These are phyloP conservation scores for Malus orientalis DNA, from an alignment of 306 rosid genomes.

Conservation along the genomic window DNA sequence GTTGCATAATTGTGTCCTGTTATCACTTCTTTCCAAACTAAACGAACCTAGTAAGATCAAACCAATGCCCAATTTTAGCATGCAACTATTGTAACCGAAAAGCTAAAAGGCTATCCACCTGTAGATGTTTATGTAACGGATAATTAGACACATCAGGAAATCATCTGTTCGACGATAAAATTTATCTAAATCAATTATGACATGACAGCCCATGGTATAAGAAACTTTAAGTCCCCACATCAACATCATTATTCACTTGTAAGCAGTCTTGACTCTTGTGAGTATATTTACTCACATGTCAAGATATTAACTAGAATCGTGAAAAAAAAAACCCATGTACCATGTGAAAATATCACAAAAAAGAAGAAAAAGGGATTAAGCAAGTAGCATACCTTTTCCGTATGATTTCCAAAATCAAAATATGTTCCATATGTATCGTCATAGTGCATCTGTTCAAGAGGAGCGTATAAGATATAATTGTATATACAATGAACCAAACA, in stretches of 20 bases:
- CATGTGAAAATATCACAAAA: no score
- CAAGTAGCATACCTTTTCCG: constrained; percentile 69
- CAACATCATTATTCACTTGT: neutral
- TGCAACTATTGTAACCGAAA: constrained; percentile 1
- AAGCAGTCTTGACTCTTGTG: neutral
- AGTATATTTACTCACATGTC: no score
- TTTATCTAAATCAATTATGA: neutral
- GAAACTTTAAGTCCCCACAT: neutral
- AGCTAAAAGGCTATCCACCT: neutral
- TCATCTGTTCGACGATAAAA: neutral
- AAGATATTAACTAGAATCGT: no score
- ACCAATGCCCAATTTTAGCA: neutral
- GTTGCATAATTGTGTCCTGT: constrained; percentile 35
- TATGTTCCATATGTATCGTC: constrained; percentile 65
- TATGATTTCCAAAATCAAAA: constrained; percentile 88
- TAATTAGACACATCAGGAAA: neutral
- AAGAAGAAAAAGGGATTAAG: neutral
- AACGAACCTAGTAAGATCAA: constrained; percentile 52
- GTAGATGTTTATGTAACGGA: neutral
- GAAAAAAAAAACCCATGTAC: no score
- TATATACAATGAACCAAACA: neutral
- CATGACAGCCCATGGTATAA: neutral
- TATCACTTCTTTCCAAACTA: constrained; percentile 60
- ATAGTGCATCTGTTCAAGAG: constrained; percentile 71
- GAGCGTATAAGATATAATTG: constrained; percentile 16